A percentile compares a stretch with the other conserved stretches of the same genome.
Conservation (phyloP, 768 basidiomycete genomes). For the Mycena galopus region DNA sequence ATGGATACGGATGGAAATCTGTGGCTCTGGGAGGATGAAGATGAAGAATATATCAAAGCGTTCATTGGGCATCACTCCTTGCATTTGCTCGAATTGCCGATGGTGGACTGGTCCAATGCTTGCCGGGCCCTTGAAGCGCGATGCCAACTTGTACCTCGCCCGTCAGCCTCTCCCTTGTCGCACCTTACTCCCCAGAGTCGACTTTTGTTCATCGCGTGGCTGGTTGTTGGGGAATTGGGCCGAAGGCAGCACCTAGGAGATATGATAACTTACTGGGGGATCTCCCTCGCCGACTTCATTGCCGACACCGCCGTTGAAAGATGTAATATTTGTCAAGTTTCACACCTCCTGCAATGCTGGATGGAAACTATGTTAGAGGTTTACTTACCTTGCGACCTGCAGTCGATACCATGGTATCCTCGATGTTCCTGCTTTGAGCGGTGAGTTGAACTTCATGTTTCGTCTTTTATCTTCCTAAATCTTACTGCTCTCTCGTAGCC, state of each 20-base stretch:
- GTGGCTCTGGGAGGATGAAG: slow-evolving; percentile 22
- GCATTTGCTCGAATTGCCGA: neutral
- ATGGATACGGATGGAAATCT: slow-evolving; percentile 4
- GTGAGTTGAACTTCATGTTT: neutral
- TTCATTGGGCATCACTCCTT: neutral
- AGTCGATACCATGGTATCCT: slow-evolving; percentile 9
- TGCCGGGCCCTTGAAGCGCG: neutral
- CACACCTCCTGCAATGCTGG: slow-evolving; percentile 1
- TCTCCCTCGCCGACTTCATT: neutral
- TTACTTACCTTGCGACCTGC: slow-evolving; percentile 5
- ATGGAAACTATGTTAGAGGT: slow-evolving; percentile 7
- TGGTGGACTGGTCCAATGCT: neutral
- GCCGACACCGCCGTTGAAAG: neutral
- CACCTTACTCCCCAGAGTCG: slow-evolving; percentile 1
- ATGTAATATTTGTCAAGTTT: neutral
- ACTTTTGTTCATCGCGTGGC: slow-evolving; percentile 18
- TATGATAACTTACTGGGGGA: neutral
- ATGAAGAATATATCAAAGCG: slow-evolving; percentile 10
- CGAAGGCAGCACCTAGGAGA: neutral
- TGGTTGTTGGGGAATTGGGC: neutral
- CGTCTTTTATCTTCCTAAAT: neutral
- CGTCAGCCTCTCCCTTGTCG: neutral
- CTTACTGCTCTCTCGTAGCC: neutral
- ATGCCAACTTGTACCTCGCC: neutral
- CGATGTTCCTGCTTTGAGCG: neutral